phyloP scores from a whole-genome alignment of 768 basidiomycete genomes.

The Tephrocybe rancida region DNA sequence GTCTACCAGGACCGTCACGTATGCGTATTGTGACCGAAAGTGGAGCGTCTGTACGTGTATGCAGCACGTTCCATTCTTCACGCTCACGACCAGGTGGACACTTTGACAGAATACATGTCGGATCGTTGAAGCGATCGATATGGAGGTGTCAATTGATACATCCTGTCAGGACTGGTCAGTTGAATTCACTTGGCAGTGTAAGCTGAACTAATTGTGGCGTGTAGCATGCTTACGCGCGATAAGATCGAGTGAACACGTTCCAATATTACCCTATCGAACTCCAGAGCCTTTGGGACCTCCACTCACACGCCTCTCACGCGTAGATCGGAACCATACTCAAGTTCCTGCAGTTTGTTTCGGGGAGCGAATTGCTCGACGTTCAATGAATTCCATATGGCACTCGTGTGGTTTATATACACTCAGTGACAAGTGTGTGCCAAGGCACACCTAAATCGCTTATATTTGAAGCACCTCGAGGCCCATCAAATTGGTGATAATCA shows the following conservation, averaged over 20 bases:
- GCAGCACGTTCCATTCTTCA: conserved; percentile 6
- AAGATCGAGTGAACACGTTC: background rate
- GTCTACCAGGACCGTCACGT: no score
- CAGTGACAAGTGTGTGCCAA: background rate
- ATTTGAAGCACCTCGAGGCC: conserved; percentile 16
- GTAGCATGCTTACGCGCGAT: background rate
- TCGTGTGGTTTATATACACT: background rate
- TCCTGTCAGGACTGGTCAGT: background rate
- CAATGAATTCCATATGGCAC: background rate
- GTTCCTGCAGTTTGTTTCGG: background rate
- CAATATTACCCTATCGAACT: no score
- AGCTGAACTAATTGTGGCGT: conserved; percentile 10
- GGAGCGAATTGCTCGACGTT: no score
- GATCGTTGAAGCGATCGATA: background rate
- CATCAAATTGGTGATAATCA: conserved; percentile 4
- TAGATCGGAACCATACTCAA: background rate
- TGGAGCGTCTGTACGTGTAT: conserved; percentile 6
- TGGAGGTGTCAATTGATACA: background rate
- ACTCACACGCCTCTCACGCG: background rate
- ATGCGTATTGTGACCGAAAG: no score
- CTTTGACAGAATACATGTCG: conserved; percentile 5
- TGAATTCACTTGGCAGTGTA: background rate
- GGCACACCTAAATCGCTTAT: background rate
- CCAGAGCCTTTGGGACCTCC: background rate
- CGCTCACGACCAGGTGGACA: conserved; percentile 1